phyloP scores from a whole-genome alignment of 495 filamentous ascomycete species.

The Xylaria venustula region DNA sequence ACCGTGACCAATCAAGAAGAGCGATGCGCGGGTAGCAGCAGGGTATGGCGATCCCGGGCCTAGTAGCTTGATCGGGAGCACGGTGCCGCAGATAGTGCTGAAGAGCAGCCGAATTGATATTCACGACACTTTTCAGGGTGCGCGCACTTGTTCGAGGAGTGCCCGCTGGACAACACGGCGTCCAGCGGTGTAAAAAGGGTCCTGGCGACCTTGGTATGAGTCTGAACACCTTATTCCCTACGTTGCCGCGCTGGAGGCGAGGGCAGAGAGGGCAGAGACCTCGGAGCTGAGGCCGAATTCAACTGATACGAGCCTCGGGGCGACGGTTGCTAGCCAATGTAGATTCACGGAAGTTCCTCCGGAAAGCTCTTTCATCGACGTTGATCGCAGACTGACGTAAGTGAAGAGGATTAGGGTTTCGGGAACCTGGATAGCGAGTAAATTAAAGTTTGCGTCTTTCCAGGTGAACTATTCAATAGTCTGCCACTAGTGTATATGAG shows the following conservation, averaged over 20 bases:
- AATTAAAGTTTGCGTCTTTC: background rate
- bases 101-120: background rate
- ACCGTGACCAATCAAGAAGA: background rate
- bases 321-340: background rate
- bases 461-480: too few relatives aligned
- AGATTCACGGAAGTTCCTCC: background rate
- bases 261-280: background rate
- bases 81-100: background rate
- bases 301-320: background rate
- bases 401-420: background rate
- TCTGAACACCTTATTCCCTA: background rate
- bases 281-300: background rate
- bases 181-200: background rate
- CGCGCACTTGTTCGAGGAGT: background rate
- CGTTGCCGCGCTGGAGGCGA: too few relatives aligned
- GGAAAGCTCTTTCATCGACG: background rate
- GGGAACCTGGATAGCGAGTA: background rate
- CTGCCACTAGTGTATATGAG: too few relatives aligned
- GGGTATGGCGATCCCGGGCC: background rate
- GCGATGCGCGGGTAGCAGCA: conserved; percentile 3
- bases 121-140: background rate
- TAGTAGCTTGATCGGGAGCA: background rate
- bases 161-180: background rate
- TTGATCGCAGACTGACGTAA: conserved; percentile 12
- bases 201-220: too few relatives aligned